These are phyloP conservation scores for Aureobasidium sp. DNA, from an alignment of 2,329 filamentous ascomycete species.

Conservation along the genomic window DNA sequence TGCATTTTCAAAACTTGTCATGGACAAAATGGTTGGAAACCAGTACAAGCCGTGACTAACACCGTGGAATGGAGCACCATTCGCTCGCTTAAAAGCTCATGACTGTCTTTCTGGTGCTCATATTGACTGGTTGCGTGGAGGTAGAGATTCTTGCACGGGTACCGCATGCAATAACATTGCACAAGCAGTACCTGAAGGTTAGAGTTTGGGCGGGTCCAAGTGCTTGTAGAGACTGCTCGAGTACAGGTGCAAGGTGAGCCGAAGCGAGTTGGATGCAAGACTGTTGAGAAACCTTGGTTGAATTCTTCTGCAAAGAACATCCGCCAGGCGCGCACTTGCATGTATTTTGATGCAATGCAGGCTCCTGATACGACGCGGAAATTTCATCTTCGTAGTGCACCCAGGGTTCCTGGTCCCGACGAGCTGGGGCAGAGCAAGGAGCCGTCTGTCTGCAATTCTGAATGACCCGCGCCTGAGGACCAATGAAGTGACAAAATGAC, in stretches of 20 bases:
- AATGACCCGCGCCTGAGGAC: not conserved
- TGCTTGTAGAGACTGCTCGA: conserved; percentile 2
- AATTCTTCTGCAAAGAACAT: not conserved
- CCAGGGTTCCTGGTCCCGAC: not conserved
- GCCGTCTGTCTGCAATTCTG: conserved; percentile 3
- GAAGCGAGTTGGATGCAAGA: not conserved
- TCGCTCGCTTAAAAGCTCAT: not conserved
- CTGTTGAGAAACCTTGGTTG: conserved; percentile 14
- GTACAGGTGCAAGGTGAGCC: conserved; percentile 5
- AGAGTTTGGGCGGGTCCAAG: conserved; percentile 4
- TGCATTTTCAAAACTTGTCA: not conserved
- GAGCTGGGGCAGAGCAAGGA: not conserved
- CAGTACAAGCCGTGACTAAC: not conserved
- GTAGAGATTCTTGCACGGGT: not conserved
- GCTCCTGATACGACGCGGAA: conserved; percentile 5
- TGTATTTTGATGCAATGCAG: conserved; percentile 1
- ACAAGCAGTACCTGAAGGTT: not conserved
- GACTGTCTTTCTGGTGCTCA: not conserved
- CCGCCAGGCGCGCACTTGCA: conserved; percentile 10
- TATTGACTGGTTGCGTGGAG: not conserved
- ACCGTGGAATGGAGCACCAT: not conserved
- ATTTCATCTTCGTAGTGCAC: not conserved
- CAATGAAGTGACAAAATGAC: not conserved
- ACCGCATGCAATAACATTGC: not conserved
- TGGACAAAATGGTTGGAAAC: not conserved